Base-by-base conservation (phyloP, 1,284 basidiomycete genomes). In the Boletus chippewaensis region DNA sequence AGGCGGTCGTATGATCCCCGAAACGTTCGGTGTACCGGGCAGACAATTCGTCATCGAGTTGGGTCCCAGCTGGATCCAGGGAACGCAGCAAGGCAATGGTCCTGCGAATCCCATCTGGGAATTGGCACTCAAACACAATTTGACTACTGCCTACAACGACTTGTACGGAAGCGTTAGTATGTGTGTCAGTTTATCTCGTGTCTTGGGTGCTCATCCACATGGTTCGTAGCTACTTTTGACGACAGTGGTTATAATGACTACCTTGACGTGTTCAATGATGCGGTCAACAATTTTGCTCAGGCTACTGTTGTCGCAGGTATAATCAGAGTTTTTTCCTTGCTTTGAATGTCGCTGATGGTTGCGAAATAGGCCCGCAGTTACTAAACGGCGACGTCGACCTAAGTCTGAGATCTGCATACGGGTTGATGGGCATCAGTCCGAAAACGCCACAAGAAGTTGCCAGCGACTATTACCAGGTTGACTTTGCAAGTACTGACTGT, bases 11-110 rank as follows among this genome's bases (percentile, higher is more conserved):
- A 74, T 85, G 70, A 73, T 70, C 57, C 74, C 71, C 49, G 70
- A 69, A 38, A 49, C 60, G 0, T 76, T 84, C 51, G 79, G 74
- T 28, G 64, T 55, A 3, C 46, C 66, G 5, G 68, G 63, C 4
- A 66, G 62, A 42, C 56, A 72, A 18, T 68, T 70, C 49, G 73
- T 71, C 0, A 65, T 87, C 28, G 84, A 87, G 62, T 63, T 77
- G 9, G 84, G 85, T 18, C 77, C 83, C 13, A 84, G 84, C 59
- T 87, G 85, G 84, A 73, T 87, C 34, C 83, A 87, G 59, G 84
- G 85, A 8, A 81, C 80, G 3, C 77, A 79, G 49, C 63, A 68
- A 5, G 74, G 70, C 5, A 61, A 71, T 47, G 80, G 80, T 9
- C 71, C 74, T 29, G 69, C 70, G 9, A 86, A 86, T 61, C 83